A percentile compares a stretch with the other conserved stretches of the same genome.
Evolutionary conservation across 495 filamentous ascomycete species (phyloP).

Genomic region (Aspergillus leporis): DNA sequence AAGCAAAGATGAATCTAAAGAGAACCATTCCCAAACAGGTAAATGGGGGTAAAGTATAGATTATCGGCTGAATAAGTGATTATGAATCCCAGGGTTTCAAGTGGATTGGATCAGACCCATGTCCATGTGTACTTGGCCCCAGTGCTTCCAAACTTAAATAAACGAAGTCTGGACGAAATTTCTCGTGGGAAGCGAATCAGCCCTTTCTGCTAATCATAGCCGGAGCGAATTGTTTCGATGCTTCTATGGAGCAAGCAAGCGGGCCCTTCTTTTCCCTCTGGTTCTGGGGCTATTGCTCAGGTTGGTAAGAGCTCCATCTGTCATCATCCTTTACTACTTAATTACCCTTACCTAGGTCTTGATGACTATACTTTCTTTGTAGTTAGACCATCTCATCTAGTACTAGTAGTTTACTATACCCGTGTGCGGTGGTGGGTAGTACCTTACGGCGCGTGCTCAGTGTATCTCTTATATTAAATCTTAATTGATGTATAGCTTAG

Average conservation of each 20-base stretch:
- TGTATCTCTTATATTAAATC: conserved; percentile 3
- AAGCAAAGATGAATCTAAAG: not conserved
- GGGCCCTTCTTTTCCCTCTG: too few relatives aligned
- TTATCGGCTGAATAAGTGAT: not conserved
- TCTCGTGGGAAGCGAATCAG: not conserved
- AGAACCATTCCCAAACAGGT: not conserved
- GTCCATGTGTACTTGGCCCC: conserved; percentile 21
- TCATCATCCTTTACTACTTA: not conserved
- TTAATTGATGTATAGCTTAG: not conserved
- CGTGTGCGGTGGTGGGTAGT: not conserved
- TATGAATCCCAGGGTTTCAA: conserved; percentile 2
- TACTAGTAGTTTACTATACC: not conserved
- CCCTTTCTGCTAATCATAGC: not conserved
- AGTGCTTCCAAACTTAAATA: conserved; percentile 24
- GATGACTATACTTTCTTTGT: too few relatives aligned
- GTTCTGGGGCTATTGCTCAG: not conserved
- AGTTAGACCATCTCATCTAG: too few relatives aligned
- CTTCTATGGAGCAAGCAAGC: not conserved
- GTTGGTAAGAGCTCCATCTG: not conserved
- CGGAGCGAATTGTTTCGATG: not conserved
- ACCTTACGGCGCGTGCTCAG: not conserved
- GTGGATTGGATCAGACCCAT: conserved; percentile 8
- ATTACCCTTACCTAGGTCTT: too few relatives aligned
- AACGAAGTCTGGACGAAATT: conserved; percentile 9
- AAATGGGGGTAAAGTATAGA: not conserved